Base-by-base conservation (phyloP, 176 grass and related monocot genomes). In the Guadua angustifolia region DNA sequence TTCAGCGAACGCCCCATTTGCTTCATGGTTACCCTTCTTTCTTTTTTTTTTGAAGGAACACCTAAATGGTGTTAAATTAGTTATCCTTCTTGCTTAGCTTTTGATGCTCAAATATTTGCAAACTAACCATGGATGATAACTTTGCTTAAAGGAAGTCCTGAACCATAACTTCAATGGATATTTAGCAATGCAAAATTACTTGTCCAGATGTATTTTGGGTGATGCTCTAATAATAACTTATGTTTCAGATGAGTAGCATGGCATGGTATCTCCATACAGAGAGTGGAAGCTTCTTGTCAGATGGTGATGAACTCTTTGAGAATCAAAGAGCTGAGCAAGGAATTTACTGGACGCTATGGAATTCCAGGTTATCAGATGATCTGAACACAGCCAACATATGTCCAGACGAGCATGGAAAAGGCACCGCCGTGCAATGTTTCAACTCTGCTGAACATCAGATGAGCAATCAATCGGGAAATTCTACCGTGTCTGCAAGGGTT, bases 171-270 rank as follows among this genome's bases (percentile, higher is more conserved):
- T 50, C 32, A 53, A 6, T 19, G 51, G 47, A 53, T 52, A 80
- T 52, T 67, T 50, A 57, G 10, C 22, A 3, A 21, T 59, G 40
- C 39, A 26, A 58, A 60, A 16, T 47, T 45, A 38, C 7, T 10
- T 46, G 45, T 55, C 4, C 5, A 75, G 32, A 62, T 51, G 58
- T 44, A 35, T 1, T 56, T 53, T 51, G 7, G 39, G 32, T 75
- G 25, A 51, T 42, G 39, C 73, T 83, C 32, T 79, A 74, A 88
- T 26, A 17, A 14, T 25, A 2, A 16, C 25, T 18, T 13, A 56
- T n/a, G 9, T 51, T 53, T 85, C 90, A 88, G 82, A 82, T 86
- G 66, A 86, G 73, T 66, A 83, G 53, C 66, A 88, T 88, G 86
- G 44, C 78, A 2, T 89, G 79, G 68, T 83, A 79, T 63, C 45